Percentiles rank a stretch among this genome's conserved stretches.
Evolutionary conservation across 148 eudicot species (phyloP).

Genomic region (Selenicereus undatus): DNA sequence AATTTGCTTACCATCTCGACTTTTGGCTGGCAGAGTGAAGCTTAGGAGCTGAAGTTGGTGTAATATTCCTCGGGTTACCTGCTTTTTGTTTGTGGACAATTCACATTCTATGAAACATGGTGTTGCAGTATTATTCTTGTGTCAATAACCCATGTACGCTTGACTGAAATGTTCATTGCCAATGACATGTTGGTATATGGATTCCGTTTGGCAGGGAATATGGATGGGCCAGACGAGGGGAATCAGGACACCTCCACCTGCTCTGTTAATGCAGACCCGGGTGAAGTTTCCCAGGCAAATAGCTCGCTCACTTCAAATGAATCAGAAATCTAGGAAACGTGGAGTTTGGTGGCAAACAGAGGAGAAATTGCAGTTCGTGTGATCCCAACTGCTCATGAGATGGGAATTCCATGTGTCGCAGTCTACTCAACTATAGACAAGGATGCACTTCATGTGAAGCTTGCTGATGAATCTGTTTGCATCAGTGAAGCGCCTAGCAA

Average conservation of each 20-base stretch:
- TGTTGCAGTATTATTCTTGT: not conserved
- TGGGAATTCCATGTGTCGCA: conserved; percentile 99
- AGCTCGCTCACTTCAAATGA: conserved; percentile 37
- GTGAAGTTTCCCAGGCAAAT: conserved; percentile 58
- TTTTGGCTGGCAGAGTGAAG: not conserved
- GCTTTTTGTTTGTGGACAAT: not conserved
- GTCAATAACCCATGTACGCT: not conserved
- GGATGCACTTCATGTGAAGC: conserved; percentile 94
- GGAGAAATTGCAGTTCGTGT: conserved; percentile 99
- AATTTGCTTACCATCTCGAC: not conserved
- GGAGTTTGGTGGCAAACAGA: conserved; percentile 92
- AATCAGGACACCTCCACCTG: conserved; percentile 50
- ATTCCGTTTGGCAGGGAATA: conserved; percentile 47
- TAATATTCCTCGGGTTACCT: not conserved
- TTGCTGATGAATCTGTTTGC: conserved; percentile 96
- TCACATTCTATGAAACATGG: not conserved
- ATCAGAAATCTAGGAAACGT: conserved; percentile 41
- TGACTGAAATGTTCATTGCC: not conserved
- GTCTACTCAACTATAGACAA: conserved; percentile 95
- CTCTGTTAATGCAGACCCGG: conserved; percentile 49
- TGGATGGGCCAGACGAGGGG: conserved; percentile 50
- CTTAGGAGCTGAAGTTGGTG: not conserved
- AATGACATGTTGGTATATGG: not conserved
- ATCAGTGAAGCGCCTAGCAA: conserved; percentile 98
- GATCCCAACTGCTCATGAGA: conserved; percentile 93